A percentile compares a stretch with the other conserved stretches of the same genome.
Evolutionary conservation across 108 stramenopile species (phyloP).

Genomic region (Fistulifera solaris): DNA sequence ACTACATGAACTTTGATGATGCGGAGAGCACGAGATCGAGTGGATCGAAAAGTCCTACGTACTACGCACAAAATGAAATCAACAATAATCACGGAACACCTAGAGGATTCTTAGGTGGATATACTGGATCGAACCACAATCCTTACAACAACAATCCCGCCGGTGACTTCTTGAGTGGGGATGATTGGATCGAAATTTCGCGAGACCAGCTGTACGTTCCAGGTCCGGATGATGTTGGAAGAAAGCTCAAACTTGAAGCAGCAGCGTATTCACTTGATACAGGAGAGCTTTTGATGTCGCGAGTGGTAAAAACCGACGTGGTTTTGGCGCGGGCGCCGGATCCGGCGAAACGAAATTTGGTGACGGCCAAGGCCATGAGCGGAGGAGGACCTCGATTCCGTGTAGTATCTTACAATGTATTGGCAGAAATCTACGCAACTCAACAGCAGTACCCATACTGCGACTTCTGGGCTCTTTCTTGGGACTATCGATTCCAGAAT

Average conservation of each 20-base stretch:
- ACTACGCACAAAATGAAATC: not conserved
- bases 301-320: conserved; percentile 82
- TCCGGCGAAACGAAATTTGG: conserved; percentile 70
- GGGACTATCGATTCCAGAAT: conserved; percentile 92
- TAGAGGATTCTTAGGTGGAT: conserved; percentile 7
- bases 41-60: conserved; percentile 8
- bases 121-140: conserved; percentile 4
- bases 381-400: conserved; percentile 79
- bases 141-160: not conserved
- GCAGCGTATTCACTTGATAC: conserved; percentile 72
- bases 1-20: conserved; percentile 2
- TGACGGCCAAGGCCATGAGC: conserved; percentile 44
- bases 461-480: conserved; percentile 91
- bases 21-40: conserved; percentile 4
- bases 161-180: conserved; percentile 14
- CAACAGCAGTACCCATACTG: conserved; percentile 97
- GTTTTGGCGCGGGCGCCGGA: conserved; percentile 72
- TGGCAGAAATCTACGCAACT: conserved; percentile 98
- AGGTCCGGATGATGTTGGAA: conserved; percentile 60
- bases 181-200: conserved; percentile 72
- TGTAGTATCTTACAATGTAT: conserved; percentile 92
- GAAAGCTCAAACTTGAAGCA: conserved; percentile 75
- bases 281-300: conserved; percentile 75
- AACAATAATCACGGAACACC: not conserved
- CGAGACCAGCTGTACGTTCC: conserved; percentile 74